These are phyloP conservation scores for Jamesozyma spencerorum DNA, from an alignment of 805 yeast species.

Conservation along the genomic window DNA sequence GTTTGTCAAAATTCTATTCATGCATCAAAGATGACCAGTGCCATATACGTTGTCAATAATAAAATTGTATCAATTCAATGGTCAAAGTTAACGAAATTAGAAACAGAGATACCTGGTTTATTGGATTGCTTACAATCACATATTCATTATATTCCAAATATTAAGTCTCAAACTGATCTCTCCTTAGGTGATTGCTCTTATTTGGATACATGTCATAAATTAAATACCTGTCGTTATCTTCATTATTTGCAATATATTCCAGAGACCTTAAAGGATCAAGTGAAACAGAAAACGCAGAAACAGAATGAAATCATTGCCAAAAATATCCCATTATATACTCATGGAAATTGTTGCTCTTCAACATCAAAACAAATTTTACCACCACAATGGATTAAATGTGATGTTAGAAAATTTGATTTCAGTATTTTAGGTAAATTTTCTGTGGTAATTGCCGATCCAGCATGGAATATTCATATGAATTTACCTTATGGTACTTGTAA, in stretches of 20 bases:
- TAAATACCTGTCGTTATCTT: conserved; percentile 67
- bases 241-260: conserved; percentile 53
- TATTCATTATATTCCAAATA: conserved; percentile 47
- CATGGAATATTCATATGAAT: conserved; percentile 94
- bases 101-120: conserved; percentile 17
- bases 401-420: conserved; percentile 67
- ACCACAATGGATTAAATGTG: conserved; percentile 84
- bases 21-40: conserved; percentile 13
- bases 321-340: conserved; percentile 26
- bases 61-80: conserved; percentile 24
- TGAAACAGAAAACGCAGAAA: conserved; percentile 13
- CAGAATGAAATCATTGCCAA: conserved; percentile 15
- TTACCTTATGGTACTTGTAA: conserved; percentile 69
- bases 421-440: conserved; percentile 67
- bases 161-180: conserved; percentile 55
- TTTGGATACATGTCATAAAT: conserved; percentile 85
- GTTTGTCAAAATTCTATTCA: conserved; percentile 18
- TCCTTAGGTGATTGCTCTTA: conserved; percentile 86
- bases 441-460: conserved; percentile 84
- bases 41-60: conserved; percentile 19
- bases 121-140: conserved; percentile 28
- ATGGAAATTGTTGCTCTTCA: conserved; percentile 30
- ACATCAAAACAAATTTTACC: conserved; percentile 35
- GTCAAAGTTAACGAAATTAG: conserved; percentile 17
- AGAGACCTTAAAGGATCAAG: conserved; percentile 20